Evolutionary conservation across 2,329 filamentous ascomycete genomes (phyloP), one percentile per base, ranked within the genome.

Genomic region (Clonostachys byssicola): DNA sequence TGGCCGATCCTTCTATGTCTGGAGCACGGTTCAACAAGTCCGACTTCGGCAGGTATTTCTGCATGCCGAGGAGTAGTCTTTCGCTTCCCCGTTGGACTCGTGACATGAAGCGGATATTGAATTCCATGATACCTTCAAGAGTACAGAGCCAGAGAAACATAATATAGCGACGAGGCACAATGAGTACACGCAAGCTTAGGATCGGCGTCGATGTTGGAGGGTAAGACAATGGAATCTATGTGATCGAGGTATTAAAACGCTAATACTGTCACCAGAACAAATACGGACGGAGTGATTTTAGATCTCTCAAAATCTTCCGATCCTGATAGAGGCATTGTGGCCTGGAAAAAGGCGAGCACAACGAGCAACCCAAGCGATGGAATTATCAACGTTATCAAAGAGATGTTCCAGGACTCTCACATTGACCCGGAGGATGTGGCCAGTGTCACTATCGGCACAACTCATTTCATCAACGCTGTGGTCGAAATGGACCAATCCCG

Each of bases 401-500:
- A 61, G 20, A 72, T 78, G 64, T 66, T 78, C 49, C 43, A 60
- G 14, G 54, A 60, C 2, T 56, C 64, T 13, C 45, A 50, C 6
- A 58, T 71, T 36, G 49, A 55, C 38, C 64, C 68, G 1, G 54
- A 58, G 0, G 57, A 68, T 6, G 64, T 80, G 16, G 68, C 71
- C 13, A 73, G 71, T 49, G 69, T 79, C 12, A 75, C 74, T 3
- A 77, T 80, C 51, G 76, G 76, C 45, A 78, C 74, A 2, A 81
- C 78, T 1, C 77, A 82, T 49, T 82, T 82, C 53, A 69, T 82
- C 54, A 83, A 82, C 50, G 78, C 78, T 9, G 74, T 82, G 4
- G 66, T 82, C 1, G 76, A 81, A 56, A 65, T 72, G 40, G 77
- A 82, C 50, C 64, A 64, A 8, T 56, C 67, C 2, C 68, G 74